Evolutionary conservation across 805 yeast genomes (phyloP).

Genomic region (Millerago galiae): DNA sequence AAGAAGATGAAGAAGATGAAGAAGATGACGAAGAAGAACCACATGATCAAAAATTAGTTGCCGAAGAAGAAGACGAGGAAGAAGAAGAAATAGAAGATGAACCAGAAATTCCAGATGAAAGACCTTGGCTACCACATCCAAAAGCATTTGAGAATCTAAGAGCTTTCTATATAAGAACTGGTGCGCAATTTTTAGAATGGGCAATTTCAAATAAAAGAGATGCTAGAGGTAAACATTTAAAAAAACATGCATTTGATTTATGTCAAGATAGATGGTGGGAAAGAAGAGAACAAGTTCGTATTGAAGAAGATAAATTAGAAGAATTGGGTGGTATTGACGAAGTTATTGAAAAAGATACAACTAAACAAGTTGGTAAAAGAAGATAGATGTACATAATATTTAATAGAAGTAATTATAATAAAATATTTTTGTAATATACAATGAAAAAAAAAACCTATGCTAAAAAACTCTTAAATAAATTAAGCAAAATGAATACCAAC

Average conservation of each 20-base stretch:
- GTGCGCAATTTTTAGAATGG: constrained; percentile 87
- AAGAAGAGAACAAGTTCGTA: constrained; percentile 86
- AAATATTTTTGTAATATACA: neutral
- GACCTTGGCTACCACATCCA: constrained; percentile 98
- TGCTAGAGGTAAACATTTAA: constrained; percentile 83
- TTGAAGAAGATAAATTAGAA: constrained; percentile 83
- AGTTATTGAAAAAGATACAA: constrained; percentile 65
- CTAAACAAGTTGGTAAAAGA: constrained; percentile 47
- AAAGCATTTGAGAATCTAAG: constrained; percentile 84
- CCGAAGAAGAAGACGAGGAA: constrained; percentile 44
- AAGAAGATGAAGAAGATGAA: constrained; percentile 64
- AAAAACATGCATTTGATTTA: constrained; percentile 81
- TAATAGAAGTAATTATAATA: neutral
- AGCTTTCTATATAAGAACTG: constrained; percentile 79
- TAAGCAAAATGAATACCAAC: constrained; percentile 95
- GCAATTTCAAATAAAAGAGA: constrained; percentile 81
- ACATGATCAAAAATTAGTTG: constrained; percentile 32
- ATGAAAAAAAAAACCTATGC: neutral
- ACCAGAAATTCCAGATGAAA: constrained; percentile 76
- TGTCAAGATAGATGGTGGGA: constrained; percentile 99
- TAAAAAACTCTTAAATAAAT: constrained; percentile 50
- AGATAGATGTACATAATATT: constrained; percentile 29
- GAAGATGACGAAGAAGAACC: constrained; percentile 45
- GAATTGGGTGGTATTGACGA: constrained; percentile 90
- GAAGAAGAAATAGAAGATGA: constrained; percentile 58